These are phyloP conservation scores for Pseudocercospora macadamiae DNA, from an alignment of 2,329 filamentous ascomycete species.

Conservation along the genomic window DNA sequence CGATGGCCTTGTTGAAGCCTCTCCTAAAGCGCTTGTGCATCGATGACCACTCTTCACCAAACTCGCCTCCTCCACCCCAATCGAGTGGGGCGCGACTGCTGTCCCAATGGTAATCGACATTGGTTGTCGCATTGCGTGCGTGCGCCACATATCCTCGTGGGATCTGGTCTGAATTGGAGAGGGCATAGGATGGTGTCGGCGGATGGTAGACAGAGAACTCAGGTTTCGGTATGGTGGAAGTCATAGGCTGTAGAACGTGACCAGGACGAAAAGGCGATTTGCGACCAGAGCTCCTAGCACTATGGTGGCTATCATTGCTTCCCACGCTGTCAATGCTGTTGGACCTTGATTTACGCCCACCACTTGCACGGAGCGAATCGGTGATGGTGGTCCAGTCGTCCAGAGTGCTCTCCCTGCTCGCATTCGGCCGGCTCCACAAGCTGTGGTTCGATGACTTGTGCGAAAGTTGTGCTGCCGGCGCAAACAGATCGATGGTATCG, in stretches of 20 bases:
- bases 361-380: constrained; percentile 25
- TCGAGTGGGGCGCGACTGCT: constrained; percentile 76
- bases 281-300: constrained; percentile 25
- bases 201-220: constrained; percentile 63
- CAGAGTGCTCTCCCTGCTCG: constrained; percentile 29
- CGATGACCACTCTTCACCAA: constrained; percentile 90
- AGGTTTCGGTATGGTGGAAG: constrained; percentile 35
- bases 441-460: constrained; percentile 39
- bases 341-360: constrained; percentile 40
- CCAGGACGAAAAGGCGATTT: constrained; percentile 34
- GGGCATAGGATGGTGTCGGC: constrained; percentile 79
- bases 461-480: constrained; percentile 36
- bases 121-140: constrained; percentile 80
- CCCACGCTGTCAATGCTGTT: constrained; percentile 48
- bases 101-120: constrained; percentile 95
- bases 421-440: constrained; percentile 53
- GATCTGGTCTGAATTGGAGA: constrained; percentile 78
- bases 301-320: constrained; percentile 31
- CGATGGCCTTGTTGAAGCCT: constrained; percentile 76
- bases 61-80: constrained; percentile 86
- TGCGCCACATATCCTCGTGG: constrained; percentile 88
- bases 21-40: constrained; percentile 91
- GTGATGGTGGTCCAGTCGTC: constrained; percentile 36
- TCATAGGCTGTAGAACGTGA: constrained; percentile 29
- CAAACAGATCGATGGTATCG: constrained; percentile 59